phyloP scores from a whole-genome alignment of 1,284 basidiomycete species.

The Amylostereum areolatum region DNA sequence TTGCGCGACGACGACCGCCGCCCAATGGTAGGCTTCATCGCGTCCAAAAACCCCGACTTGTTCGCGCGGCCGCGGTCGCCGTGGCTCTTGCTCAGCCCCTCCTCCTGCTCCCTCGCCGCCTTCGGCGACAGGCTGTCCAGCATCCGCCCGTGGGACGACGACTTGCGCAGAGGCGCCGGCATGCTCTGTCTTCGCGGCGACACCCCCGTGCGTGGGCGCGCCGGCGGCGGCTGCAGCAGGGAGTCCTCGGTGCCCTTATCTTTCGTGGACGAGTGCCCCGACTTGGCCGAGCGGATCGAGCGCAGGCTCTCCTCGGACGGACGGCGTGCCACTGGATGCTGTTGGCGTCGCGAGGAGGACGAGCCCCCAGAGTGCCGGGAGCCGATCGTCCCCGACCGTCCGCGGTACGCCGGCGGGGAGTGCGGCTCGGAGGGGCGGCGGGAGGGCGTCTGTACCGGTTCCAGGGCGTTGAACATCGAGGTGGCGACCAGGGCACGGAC shows the following conservation, averaged over 20 bases:
- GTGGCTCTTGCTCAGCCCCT: conserved; percentile 18
- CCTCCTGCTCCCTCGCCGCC: conserved; percentile 11
- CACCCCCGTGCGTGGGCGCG: conserved; percentile 10
- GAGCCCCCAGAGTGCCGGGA: neutral
- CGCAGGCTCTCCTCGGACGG: conserved; percentile 36
- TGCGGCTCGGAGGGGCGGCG: no score
- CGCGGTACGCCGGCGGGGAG: no score
- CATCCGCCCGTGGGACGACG: conserved; percentile 26
- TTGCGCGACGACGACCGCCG: conserved; percentile 31
- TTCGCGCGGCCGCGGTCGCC: conserved; percentile 31
- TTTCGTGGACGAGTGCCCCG: conserved; percentile 24
- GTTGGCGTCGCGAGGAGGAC: conserved; percentile 9
- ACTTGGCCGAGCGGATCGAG: conserved; percentile 34
- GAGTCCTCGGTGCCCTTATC: conserved; percentile 15
- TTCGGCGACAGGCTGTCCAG: conserved; percentile 21
- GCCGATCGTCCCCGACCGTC: no score
- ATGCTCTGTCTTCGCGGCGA: conserved; percentile 40
- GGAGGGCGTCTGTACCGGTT: neutral
- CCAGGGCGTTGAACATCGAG: conserved; percentile 6
- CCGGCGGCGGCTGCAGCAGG: conserved; percentile 4
- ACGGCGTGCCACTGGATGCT: conserved; percentile 16
- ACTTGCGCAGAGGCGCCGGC: conserved; percentile 30
- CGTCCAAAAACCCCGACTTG: conserved; percentile 5
- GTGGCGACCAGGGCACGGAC: conserved; percentile 3
- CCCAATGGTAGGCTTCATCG: conserved; percentile 14